A percentile compares a stretch with the other conserved stretches of the same genome.
Conservation (phyloP, 768 basidiomycete species). For the Termitomyces sp. region DNA sequence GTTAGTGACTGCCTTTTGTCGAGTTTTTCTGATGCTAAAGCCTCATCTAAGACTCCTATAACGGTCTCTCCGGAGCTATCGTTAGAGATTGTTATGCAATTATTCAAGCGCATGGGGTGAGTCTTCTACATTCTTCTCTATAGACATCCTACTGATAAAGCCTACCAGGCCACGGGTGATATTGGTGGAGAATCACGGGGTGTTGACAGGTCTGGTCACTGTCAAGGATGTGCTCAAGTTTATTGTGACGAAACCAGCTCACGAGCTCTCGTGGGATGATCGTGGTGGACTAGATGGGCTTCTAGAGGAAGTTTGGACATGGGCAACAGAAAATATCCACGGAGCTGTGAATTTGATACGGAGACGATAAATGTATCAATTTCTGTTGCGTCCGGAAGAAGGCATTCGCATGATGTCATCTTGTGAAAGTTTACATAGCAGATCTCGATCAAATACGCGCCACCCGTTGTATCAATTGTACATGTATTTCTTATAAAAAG, state of each 20-base stretch:
- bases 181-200: constrained; percentile 83
- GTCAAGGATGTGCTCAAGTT: constrained; percentile 95
- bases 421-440: neutral
- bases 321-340: constrained; percentile 35
- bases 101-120: constrained; percentile 97
- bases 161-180: constrained; percentile 85
- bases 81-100: constrained; percentile 94
- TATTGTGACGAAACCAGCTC: constrained; percentile 55
- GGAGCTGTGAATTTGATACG: constrained; percentile 32
- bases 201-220: constrained; percentile 81
- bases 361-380: constrained; percentile 21
- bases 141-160: neutral
- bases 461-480: constrained; percentile 2
- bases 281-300: constrained; percentile 61
- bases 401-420: constrained; percentile 8
- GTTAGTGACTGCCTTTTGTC: constrained; percentile 35
- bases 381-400: neutral
- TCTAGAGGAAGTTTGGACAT: constrained; percentile 58
- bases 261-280: constrained; percentile 54
- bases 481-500: constrained; percentile 7
- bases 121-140: constrained; percentile 23
- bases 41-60: constrained; percentile 70
- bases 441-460: neutral
- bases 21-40: neutral
- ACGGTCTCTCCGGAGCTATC: constrained; percentile 90